phyloP scores from a whole-genome alignment of 805 yeast genomes.

The Ogataea paraovalis region DNA sequence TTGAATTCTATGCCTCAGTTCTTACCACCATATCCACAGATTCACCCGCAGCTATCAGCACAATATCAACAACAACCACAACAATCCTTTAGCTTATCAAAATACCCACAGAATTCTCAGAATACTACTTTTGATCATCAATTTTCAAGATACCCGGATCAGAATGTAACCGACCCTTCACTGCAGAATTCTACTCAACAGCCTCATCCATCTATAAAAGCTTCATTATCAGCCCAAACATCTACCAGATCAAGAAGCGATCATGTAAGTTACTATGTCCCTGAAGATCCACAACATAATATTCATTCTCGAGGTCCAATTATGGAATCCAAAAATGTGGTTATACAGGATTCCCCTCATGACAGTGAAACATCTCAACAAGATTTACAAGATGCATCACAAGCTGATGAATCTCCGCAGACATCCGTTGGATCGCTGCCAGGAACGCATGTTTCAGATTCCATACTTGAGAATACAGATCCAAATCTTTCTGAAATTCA shows the following conservation, averaged over 20 bases:
- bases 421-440: background rate
- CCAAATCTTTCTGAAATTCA: background rate
- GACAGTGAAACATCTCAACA: background rate
- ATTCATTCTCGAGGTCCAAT: background rate
- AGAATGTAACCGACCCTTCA: background rate
- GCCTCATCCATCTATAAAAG: no score
- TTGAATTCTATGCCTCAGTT: no score
- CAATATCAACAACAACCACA: background rate
- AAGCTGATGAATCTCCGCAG: background rate
- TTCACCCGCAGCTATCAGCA: background rate
- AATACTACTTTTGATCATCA: background rate
- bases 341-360: background rate
- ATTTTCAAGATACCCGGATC: background rate
- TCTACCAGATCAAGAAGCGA: no score
- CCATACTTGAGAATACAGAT: background rate
- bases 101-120: background rate
- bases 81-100: no score
- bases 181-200: no score
- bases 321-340: background rate
- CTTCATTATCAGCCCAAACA: no score
- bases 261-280: background rate
- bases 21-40: background rate
- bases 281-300: background rate
- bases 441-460: background rate
- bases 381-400: background rate